phyloP scores from a whole-genome alignment of 495 filamentous ascomycete genomes.

The Podospora pseudopauciseta region DNA sequence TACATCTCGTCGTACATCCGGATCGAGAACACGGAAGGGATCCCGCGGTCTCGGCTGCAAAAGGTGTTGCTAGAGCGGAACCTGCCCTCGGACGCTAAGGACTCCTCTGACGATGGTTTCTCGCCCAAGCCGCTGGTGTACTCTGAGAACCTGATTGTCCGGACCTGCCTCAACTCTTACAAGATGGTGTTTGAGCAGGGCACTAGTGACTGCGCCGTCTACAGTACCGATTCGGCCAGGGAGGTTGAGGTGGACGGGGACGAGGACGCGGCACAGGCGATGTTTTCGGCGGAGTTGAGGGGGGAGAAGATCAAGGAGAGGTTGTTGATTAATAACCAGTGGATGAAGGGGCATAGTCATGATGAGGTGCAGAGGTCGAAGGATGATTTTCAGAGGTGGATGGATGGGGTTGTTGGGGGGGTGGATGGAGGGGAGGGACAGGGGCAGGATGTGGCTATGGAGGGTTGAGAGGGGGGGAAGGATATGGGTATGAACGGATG shows the following conservation, averaged over 20 bases:
- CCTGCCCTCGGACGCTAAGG: conserved; percentile 53
- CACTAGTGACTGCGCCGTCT: conserved; percentile 55
- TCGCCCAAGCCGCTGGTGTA: conserved; percentile 55
- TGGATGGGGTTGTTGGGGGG: conserved; percentile 31
- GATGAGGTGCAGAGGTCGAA: conserved; percentile 70
- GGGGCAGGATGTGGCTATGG: conserved; percentile 24
- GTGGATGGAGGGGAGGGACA: conserved; percentile 6
- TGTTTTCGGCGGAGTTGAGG: conserved; percentile 53
- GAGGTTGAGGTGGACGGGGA: conserved; percentile 37
- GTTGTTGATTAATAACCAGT: conserved; percentile 68
- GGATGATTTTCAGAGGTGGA: conserved; percentile 55
- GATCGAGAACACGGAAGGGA: conserved; percentile 83
- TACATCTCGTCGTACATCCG: conserved; percentile 89
- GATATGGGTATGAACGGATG: not conserved
- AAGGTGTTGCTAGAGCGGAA: conserved; percentile 72
- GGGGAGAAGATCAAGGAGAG: conserved; percentile 65
- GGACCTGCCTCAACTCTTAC: conserved; percentile 78
- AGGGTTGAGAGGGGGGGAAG: conserved; percentile 10
- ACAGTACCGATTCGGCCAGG: conserved; percentile 32
- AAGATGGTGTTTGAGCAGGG: conserved; percentile 72
- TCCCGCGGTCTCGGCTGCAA: conserved; percentile 59
- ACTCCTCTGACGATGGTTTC: conserved; percentile 46
- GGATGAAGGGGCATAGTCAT: conserved; percentile 68
- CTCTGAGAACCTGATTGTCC: conserved; percentile 70
- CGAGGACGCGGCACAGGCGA: conserved; percentile 36